Conservation (phyloP, 1,284 basidiomycete genomes). For the Trichosporon inkin region DNA sequence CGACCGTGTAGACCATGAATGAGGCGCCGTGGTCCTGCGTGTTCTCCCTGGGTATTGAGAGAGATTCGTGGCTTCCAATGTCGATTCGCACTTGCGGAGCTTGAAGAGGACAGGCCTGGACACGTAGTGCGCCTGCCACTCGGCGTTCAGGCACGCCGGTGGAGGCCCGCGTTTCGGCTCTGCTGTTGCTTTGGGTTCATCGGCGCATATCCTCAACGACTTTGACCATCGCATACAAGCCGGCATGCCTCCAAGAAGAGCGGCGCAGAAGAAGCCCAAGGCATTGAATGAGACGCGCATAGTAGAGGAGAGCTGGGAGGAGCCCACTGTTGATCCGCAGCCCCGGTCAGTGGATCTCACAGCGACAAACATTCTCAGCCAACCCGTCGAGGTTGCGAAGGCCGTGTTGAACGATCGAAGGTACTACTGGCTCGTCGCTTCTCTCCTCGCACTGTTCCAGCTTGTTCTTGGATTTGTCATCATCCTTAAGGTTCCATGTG, state of each 20-base stretch:
- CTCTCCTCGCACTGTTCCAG: constrained; percentile 66
- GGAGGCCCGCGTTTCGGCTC: constrained; percentile 5
- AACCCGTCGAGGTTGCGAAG: constrained; percentile 12
- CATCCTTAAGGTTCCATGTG: constrained; percentile 74
- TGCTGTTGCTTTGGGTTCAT: too few relatives aligned
- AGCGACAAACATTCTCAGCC: neutral
- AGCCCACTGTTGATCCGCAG: neutral
- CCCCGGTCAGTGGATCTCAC: neutral
- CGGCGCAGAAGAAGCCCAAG: neutral
- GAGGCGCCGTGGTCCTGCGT: neutral
- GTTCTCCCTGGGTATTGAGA: neutral
- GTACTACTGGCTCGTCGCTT: constrained; percentile 64
- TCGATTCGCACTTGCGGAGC: neutral
- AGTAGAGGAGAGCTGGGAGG: neutral
- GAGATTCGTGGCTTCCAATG: neutral
- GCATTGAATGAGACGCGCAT: neutral
- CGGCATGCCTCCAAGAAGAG: neutral
- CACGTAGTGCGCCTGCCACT: constrained; percentile 1
- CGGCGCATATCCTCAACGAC: neutral
- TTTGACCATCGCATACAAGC: neutral
- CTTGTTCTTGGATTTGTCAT: constrained; percentile 68
- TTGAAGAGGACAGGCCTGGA: neutral
- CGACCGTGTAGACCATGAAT: neutral
- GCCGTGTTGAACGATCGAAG: constrained; percentile 58
- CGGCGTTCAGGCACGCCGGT: neutral